phyloP scores from a whole-genome alignment of 495 filamentous ascomycete genomes.

The Penicillium paxilli region DNA sequence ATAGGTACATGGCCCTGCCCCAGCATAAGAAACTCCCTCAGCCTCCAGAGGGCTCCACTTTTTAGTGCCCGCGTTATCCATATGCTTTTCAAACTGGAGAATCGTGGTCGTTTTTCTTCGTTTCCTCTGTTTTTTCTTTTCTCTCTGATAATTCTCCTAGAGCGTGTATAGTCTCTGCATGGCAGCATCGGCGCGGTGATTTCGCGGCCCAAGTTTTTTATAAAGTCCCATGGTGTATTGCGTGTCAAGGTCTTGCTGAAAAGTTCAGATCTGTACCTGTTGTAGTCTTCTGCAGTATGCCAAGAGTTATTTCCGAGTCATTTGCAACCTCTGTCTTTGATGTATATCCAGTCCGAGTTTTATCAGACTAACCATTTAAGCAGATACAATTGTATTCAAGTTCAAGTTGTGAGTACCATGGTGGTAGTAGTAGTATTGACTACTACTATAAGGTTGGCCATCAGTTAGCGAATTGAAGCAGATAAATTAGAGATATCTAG shows the following conservation, averaged over 20 bases:
- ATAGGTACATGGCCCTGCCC: constrained; percentile 90
- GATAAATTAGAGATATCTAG: too few species aligned
- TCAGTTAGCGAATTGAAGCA: too few species aligned
- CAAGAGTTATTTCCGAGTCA: background rate
- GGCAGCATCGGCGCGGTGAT: constrained; percentile 33
- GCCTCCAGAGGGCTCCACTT: constrained; percentile 85
- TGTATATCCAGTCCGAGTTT: too few species aligned
- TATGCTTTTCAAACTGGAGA: constrained; percentile 30
- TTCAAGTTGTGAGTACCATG: too few species aligned
- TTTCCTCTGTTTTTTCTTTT: constrained; percentile 26
- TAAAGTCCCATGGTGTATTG: background rate
- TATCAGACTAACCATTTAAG: too few species aligned
- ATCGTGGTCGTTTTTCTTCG: constrained; percentile 30
- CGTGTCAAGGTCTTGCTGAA: background rate
- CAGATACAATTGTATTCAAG: too few species aligned
- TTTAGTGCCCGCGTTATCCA: constrained; percentile 33
- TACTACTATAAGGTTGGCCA: too few species aligned
- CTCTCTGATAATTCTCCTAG: constrained; percentile 25
- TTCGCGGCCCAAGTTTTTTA: constrained; percentile 25
- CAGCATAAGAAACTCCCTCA: constrained; percentile 94
- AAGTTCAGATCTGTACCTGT: too few species aligned
- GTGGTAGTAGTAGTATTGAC: too few species aligned
- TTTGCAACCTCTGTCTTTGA: too few species aligned
- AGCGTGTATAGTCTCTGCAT: constrained; percentile 48
- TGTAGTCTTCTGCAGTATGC: background rate